Evolutionary conservation across 169 alveolate genomes (phyloP), one percentile per base, ranked within the genome.

Genomic region (Plasmodium inui): DNA sequence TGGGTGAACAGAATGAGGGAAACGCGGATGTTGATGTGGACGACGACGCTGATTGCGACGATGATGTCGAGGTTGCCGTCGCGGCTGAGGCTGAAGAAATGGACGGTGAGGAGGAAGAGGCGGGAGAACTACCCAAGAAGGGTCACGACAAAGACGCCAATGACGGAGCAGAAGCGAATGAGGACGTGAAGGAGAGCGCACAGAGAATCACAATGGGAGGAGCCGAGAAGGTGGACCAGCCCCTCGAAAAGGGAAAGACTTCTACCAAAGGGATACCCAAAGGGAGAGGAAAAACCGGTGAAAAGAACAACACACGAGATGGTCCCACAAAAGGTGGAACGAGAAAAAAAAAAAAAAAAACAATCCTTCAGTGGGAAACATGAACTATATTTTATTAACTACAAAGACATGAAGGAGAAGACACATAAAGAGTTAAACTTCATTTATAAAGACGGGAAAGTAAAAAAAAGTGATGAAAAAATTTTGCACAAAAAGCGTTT

Each of bases 341-440:
- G 37, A 67, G 32, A n/a, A 6, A 84, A 30, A 26, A 90, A 82
- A 81, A 90, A 80, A 81, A 90, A 34, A 70, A 82, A 81, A 70
- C 72, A 80, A 80, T 50, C 91, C 9, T 9, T 39, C 39, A 90
- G 76, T 55, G 84, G 92, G 39, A 80, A 79, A 81, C 92, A 82
- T 26, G 95, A 90, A 46, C 32, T 90, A 41, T 90, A 90, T 76
- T 90, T 81, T 71, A 90, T 90, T 10, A 79, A 90, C 76, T 90
- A 90, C 55, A 90, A 79, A 81, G 92, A 81, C 76, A 34, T 90
- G 72, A 80, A 79, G 19, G 94, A 90, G 78, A 19, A 79, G 37
- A 71, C 8, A 22, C 83, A 57, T 26, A 81, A 81, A 70, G 83
- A 90, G 26, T 67, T 90, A 55, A 90, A 81, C 53, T 90, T 90